These are phyloP conservation scores for Panicum miliaceum DNA, from an alignment of 176 grass and related monocot species.

Conservation along the genomic window DNA sequence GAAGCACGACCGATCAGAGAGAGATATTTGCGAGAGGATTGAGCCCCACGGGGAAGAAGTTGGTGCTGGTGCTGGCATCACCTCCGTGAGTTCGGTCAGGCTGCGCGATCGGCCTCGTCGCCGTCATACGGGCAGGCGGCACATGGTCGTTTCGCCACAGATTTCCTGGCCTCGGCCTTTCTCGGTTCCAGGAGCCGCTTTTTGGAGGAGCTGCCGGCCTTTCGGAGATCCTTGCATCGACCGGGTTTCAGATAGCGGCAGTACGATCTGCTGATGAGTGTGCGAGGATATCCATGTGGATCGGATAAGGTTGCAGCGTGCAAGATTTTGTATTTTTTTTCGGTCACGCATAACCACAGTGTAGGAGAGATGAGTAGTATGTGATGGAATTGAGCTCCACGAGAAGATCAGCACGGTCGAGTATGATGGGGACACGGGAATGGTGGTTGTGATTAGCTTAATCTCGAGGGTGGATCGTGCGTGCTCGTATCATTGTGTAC, in stretches of 20 bases:
- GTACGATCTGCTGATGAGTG: not conserved
- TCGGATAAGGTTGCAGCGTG: not conserved
- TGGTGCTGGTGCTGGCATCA: not conserved
- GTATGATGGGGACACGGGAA: not conserved
- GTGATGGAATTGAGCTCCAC: not conserved
- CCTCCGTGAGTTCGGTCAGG: not conserved
- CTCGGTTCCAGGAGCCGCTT: not conserved
- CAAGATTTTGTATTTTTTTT: not conserved
- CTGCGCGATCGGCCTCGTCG: too few relatives aligned
- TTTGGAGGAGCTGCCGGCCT: not conserved
- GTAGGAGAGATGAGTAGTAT: too few relatives aligned
- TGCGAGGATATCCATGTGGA: not conserved
- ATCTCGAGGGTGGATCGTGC: not conserved
- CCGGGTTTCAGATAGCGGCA: not conserved
- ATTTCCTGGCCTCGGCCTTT: constrained; percentile 30
- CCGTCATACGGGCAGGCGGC: not conserved
- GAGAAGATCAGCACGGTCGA: not conserved
- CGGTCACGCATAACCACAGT: too few relatives aligned
- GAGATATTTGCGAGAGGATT: not conserved
- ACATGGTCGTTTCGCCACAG: constrained; percentile 34
- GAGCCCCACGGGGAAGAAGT: not conserved
- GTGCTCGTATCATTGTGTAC: not conserved
- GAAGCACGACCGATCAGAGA: not conserved
- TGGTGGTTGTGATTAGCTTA: not conserved
- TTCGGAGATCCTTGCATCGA: not conserved